Percentiles rank a stretch among this genome's conserved stretches.
phyloP scores from a whole-genome alignment of 768 basidiomycete species.

The Leucosporidium yakuticum region DNA sequence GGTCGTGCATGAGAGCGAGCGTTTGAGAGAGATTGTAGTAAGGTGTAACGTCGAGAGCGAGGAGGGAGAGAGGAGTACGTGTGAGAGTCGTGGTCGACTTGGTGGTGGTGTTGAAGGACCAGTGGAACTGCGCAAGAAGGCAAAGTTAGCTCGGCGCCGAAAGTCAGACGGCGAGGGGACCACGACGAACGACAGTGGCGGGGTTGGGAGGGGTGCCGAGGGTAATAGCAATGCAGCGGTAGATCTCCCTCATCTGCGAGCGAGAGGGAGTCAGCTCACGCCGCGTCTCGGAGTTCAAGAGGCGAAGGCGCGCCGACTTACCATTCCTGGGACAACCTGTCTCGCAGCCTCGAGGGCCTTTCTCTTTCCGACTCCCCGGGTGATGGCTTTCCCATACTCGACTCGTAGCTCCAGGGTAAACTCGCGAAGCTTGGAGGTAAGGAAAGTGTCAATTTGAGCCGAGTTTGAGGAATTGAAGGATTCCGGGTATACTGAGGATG shows the following conservation, averaged over 20 bases:
- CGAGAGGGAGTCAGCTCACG: conserved; percentile 43
- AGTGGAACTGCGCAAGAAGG: conserved; percentile 62
- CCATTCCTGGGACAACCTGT: conserved; percentile 55
- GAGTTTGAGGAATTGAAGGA: conserved; percentile 74
- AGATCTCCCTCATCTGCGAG: conserved; percentile 73
- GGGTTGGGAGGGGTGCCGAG: conserved; percentile 79
- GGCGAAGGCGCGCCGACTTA: not conserved
- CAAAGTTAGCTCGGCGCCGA: too few relatives aligned
- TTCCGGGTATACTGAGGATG: conserved; percentile 44
- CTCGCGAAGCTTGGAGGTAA: conserved; percentile 88
- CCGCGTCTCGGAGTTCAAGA: not conserved
- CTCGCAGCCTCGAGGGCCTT: conserved; percentile 50
- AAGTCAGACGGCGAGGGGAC: too few relatives aligned
- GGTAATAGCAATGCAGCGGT: conserved; percentile 73
- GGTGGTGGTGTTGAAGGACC: conserved; percentile 79
- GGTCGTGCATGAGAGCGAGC: conserved; percentile 89
- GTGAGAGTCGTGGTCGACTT: conserved; percentile 53
- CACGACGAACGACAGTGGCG: conserved; percentile 40
- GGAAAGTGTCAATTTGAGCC: conserved; percentile 62
- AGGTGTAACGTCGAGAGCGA: conserved; percentile 44
- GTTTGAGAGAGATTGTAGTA: conserved; percentile 51
- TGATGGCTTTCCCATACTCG: conserved; percentile 47
- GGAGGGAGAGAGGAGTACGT: conserved; percentile 71
- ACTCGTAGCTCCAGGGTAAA: conserved; percentile 72
- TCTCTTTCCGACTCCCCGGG: conserved; percentile 47